Evolutionary conservation across 2,329 filamentous ascomycete species (phyloP).

Genomic region (Mariannaea elegans): DNA sequence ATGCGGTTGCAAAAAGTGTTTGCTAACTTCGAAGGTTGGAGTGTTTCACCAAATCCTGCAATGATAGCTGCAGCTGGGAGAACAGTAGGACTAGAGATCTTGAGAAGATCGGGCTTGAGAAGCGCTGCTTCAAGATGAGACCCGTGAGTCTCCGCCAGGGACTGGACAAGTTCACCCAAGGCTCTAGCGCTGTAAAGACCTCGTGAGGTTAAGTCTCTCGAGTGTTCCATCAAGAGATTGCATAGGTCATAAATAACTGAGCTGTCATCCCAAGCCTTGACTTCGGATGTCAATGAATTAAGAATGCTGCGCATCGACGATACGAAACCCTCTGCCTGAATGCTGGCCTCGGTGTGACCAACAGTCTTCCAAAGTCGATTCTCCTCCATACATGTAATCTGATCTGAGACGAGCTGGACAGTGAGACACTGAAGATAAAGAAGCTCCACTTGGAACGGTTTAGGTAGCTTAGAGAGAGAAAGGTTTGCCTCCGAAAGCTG

Average conservation of each 20-base stretch:
- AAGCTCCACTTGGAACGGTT: constrained; percentile 57
- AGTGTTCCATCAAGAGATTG: constrained; percentile 54
- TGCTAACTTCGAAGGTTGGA: constrained; percentile 57
- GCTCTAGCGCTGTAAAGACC: constrained; percentile 63
- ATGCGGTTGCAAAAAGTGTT: constrained; percentile 67
- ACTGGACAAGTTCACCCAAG: constrained; percentile 59
- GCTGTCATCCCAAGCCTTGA: constrained; percentile 52
- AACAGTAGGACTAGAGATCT: constrained; percentile 55
- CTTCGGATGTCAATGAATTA: constrained; percentile 43
- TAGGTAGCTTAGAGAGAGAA: constrained; percentile 50
- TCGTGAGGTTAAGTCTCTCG: constrained; percentile 51
- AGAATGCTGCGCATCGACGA: constrained; percentile 52
- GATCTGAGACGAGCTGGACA: constrained; percentile 61
- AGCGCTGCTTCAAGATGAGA: constrained; percentile 58
- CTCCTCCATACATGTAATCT: constrained; percentile 56
- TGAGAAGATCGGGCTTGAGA: constrained; percentile 55
- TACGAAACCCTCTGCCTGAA: constrained; percentile 55
- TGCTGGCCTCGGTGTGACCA: constrained; percentile 45
- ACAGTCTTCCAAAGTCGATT: constrained; percentile 58
- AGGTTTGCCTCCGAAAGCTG: constrained; percentile 61
- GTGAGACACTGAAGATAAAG: constrained; percentile 62
- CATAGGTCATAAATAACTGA: constrained; percentile 53
- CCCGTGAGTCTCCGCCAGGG: constrained; percentile 57
- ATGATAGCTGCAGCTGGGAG: constrained; percentile 61
- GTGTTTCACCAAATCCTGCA: constrained; percentile 59